Evolutionary conservation across 1,139 yeast genomes (phyloP), one percentile per base, ranked within the genome.

Genomic region (Yamadazyma friedrichii): DNA sequence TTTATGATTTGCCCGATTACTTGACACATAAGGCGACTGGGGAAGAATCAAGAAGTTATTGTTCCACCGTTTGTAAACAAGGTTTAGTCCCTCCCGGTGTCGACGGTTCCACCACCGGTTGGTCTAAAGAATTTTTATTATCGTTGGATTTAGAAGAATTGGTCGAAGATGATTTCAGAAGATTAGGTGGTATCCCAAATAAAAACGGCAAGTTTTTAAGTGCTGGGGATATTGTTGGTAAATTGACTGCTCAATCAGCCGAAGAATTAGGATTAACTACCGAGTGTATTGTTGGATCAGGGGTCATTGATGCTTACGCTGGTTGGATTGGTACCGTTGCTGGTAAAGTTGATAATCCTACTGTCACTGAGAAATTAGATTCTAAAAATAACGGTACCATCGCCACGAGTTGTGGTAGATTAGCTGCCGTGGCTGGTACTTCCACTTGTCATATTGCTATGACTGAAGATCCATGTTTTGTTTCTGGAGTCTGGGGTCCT

Each of bases 311-410:
- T 62, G 98, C 98, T 10, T 93, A 93, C 58, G 95, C 98, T 9
- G 98, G 98, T 39, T 93, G 98, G 98, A 80, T 93, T 44, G 98
- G 98, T 43, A 93, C 98, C 0, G 96, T 91, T 43, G 98, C 97
- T 25, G 96, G 95, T 2, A 81, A 82, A 53, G 80, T 82, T 6
- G 81, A 79, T 36, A 66, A 77, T 39, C 78, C 80, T 2, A 65
- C 65, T 17, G 66, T 71, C 35, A 69, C 68, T 35, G 71, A 76
- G 42, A 59, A 62, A 29, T 51, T 62, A 15, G 67, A 64, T 24
- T 41, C 45, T 26, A 60, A 59, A 41, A 55, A 59, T 11, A 62
- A 64, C 39, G 67, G 67, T n/a, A 50, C 65, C 4, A 74, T 83
- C 50, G 76, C 74, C 29, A 73, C 77, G 35, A 80, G 93, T 9